phyloP scores from a whole-genome alignment of 1,284 basidiomycete species.

The Amylostereum chailletii region DNA sequence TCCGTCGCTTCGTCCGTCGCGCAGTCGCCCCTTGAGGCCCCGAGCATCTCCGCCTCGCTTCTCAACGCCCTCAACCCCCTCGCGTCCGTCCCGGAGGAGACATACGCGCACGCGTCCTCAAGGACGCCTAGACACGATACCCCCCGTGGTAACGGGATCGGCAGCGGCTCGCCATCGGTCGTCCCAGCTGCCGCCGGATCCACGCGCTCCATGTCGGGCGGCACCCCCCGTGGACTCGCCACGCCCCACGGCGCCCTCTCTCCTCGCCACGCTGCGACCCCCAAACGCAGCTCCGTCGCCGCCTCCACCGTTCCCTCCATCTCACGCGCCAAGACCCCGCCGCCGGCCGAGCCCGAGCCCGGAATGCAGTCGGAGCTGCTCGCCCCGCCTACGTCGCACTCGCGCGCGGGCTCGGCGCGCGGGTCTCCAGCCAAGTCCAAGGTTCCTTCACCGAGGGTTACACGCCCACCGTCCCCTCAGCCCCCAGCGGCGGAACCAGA shows the following conservation, averaged over 20 bases:
- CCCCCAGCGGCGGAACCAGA: not conserved
- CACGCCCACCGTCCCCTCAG: not conserved
- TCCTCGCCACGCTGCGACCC: not conserved
- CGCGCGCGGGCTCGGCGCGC: not conserved
- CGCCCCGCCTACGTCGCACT: not conserved
- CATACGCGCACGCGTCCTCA: constrained; percentile 8
- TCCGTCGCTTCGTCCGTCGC: constrained; percentile 16
- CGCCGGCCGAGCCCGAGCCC: not conserved
- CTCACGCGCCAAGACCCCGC: not conserved
- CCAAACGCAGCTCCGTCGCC: constrained; percentile 1
- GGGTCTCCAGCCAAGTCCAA: not conserved
- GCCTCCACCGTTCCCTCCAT: not conserved
- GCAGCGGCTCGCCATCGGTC: constrained; percentile 1
- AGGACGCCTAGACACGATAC: not conserved
- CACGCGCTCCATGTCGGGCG: not conserved
- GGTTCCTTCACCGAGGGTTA: not conserved
- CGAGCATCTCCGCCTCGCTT: constrained; percentile 10
- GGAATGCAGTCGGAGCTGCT: not conserved
- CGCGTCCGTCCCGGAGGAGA: constrained; percentile 9
- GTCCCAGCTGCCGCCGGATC: constrained; percentile 1
- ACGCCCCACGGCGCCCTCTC: constrained; percentile 4
- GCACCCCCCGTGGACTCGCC: constrained; percentile 9
- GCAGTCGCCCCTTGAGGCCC: constrained; percentile 15
- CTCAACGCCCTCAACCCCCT: constrained; percentile 9
- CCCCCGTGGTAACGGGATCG: too few relatives aligned